These are phyloP conservation scores for Kurtzmaniella quercitrusa DNA, from an alignment of 1,139 yeast species.

Conservation along the genomic window DNA sequence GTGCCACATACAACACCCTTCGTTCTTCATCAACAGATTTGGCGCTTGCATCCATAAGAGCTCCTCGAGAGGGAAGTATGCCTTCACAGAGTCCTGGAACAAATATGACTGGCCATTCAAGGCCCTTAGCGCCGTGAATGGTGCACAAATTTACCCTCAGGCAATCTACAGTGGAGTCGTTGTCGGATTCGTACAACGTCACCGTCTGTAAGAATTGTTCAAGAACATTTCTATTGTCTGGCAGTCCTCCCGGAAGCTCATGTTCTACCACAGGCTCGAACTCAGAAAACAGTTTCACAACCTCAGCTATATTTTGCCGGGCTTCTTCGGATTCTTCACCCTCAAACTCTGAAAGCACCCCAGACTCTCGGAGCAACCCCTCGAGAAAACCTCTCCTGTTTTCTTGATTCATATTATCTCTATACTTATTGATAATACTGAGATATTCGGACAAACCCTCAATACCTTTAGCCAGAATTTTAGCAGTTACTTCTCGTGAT, in stretches of 20 bases:
- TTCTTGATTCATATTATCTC: constrained; percentile 11
- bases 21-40: constrained; percentile 64
- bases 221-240: constrained; percentile 27
- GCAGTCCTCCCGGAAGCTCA: constrained; percentile 38
- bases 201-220: constrained; percentile 56
- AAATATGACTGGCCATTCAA: constrained; percentile 93
- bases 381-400: constrained; percentile 18
- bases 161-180: constrained; percentile 6
- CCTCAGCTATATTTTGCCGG: constrained; percentile 39
- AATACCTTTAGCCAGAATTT: constrained; percentile 12
- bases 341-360: constrained; percentile 27
- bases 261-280: constrained; percentile 48
- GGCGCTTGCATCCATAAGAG: constrained; percentile 25
- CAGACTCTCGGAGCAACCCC: constrained; percentile 23
- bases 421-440: constrained; percentile 24
- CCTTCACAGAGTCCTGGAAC: constrained; percentile 68
- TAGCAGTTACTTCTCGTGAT: constrained; percentile 5
- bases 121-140: constrained; percentile 87
- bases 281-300: constrained; percentile 37
- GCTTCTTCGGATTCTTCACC: constrained; percentile 18
- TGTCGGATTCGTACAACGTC: constrained; percentile 46
- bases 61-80: constrained; percentile 49
- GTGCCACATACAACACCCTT: constrained; percentile 81
- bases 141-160: constrained; percentile 51
- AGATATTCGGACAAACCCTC: constrained; percentile 23